Evolutionary conservation across 345 rosid genomes (phyloP).

Genomic region (Heritiera littoralis): DNA sequence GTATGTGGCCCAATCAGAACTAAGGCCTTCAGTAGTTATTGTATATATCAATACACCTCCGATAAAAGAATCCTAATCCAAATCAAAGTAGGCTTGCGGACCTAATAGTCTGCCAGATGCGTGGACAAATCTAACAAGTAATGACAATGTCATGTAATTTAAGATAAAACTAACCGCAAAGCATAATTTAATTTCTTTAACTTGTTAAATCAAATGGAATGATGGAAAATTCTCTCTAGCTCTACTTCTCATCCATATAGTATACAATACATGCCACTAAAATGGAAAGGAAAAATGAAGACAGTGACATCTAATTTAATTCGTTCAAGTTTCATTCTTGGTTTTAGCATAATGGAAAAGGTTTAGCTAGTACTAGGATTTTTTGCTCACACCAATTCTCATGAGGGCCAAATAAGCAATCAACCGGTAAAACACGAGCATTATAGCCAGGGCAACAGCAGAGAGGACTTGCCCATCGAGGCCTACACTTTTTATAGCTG

Average conservation of each 20-base stretch:
- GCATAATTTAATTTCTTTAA: background rate
- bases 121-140: background rate
- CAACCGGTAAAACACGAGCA: constrained; percentile 46
- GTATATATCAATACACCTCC: too few relatives aligned
- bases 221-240: background rate
- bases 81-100: too few relatives aligned
- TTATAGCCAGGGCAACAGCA: constrained; percentile 39
- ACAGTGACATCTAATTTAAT: background rate
- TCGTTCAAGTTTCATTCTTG: background rate
- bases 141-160: background rate
- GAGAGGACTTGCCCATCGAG: constrained; percentile 35
- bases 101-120: too few relatives aligned
- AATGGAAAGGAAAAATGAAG: background rate
- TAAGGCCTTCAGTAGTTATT: too few relatives aligned
- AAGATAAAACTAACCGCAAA: background rate
- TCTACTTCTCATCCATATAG: background rate
- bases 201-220: background rate
- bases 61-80: too few relatives aligned
- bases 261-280: background rate
- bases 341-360: background rate
- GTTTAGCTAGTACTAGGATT: background rate
- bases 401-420: constrained; percentile 48
- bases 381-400: constrained; percentile 16
- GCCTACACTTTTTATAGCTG: constrained; percentile 41
- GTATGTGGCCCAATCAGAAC: too few relatives aligned